A percentile compares a stretch with the other conserved stretches of the same genome.
These are phyloP conservation scores for Irineochytrium annulatum DNA, from an alignment of 192 early-diverging fungal genomes.

Conservation along the genomic window DNA sequence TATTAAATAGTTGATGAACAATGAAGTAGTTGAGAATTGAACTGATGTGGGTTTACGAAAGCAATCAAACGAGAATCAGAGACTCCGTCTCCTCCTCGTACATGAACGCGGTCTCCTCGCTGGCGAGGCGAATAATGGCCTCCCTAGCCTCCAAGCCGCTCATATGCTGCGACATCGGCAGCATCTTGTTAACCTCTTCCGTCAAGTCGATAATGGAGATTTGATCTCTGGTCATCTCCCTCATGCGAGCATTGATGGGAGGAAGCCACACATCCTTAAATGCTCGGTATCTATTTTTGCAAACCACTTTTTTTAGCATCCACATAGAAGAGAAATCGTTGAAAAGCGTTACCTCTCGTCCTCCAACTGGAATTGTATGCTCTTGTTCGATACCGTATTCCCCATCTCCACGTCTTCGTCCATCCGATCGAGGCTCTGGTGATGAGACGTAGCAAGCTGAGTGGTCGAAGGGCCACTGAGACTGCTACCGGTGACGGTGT, in stretches of 20 bases:
- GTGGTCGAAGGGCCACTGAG: too few species aligned
- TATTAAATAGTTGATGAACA: too few species aligned
- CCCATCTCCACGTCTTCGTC: too few species aligned
- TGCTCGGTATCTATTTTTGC: slow-evolving; percentile 13
- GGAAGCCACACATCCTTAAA: slow-evolving; percentile 14
- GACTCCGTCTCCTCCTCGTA: slow-evolving; percentile 35
- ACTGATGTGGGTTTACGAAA: too few species aligned
- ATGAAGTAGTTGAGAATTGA: too few species aligned
- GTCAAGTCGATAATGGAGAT: slow-evolving; percentile 37
- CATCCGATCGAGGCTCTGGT: too few species aligned
- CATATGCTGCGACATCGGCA: slow-evolving; percentile 34
- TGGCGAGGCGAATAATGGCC: slow-evolving; percentile 28
- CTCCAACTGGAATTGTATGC: not conserved
- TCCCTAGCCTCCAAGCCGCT: slow-evolving; percentile 20
- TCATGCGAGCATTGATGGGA: slow-evolving; percentile 9
- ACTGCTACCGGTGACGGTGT: too few species aligned
- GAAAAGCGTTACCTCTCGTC: not conserved
- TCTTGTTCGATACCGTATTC: too few species aligned
- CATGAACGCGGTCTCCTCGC: slow-evolving; percentile 39
- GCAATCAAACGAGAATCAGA: slow-evolving; percentile 45
- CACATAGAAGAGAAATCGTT: not conserved
- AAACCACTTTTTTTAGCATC: slow-evolving; percentile 9
- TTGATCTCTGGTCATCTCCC: slow-evolving; percentile 6
- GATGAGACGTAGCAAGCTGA: too few species aligned
- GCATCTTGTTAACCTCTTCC: slow-evolving; percentile 25